Evolutionary conservation across 2,329 filamentous ascomycete genomes (phyloP), one percentile per base, ranked within the genome.

Genomic region (Aspergillus hortae): DNA sequence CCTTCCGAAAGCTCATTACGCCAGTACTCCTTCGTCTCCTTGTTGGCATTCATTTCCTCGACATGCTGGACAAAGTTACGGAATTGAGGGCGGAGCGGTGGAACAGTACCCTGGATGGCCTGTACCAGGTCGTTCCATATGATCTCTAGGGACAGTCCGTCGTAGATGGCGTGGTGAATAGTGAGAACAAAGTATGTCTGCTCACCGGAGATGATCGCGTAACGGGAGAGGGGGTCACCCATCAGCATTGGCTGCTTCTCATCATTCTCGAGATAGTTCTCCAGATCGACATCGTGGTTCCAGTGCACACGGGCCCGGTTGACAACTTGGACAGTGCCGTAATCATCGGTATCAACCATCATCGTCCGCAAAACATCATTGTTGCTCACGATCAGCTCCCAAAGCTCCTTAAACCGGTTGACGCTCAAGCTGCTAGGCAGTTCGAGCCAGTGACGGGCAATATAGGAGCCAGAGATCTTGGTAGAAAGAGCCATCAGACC

Each of bases 101-200:
- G 44, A 4, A 46, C 14, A 14, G 27, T 35, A 33, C 45, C 51
- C 21, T 54, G 41, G 2, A 54, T 32, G 4, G 48, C 46, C 19
- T 54, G 46, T 2, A 51, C 36, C 5, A 58, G 25, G 17, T 57
- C 49, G 12, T 56, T 48, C 27, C 51, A 49, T 2, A 56, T 33
- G 41, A 59, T 51, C 14, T 50, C 35, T 32, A 59, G 6, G 1
- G 53, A 58, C 44, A 50, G 30, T 2, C 74, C 75, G 56, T 78
- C 75, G 50, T 77, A 77, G 4, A 77, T 58, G 6, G 71, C 71
- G 48, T 77, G 75, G 52, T 78, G 75, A 49, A 73, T 68, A 0
- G 73, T 76, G 55, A 71, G 68, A 9, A 76, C 66, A 19, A 77
- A 68, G 40, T 70, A 63, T n/a, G 21, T 53, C 30, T 33, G 52